Evolutionary conservation across 192 early-diverging fungal genomes (phyloP).

Genomic region (Spizellomyces sp.): DNA sequence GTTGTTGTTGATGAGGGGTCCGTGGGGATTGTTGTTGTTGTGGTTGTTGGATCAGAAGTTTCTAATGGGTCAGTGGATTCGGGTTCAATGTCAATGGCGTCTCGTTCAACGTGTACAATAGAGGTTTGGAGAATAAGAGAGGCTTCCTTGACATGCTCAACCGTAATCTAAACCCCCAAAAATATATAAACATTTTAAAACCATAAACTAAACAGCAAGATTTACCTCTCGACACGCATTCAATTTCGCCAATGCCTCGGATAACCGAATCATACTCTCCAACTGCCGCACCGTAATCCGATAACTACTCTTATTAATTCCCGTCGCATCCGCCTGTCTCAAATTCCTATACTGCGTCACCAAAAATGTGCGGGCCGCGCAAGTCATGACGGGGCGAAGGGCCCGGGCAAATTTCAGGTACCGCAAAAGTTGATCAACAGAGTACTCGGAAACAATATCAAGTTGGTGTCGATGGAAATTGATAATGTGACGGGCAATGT

Average conservation of each 20-base stretch:
- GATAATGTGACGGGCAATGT: slow-evolving; percentile 92
- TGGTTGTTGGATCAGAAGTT: background rate
- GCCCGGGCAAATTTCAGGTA: slow-evolving; percentile 91
- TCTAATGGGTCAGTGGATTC: background rate
- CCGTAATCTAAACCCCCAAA: slow-evolving; percentile 49
- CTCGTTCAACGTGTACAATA: slow-evolving; percentile 67
- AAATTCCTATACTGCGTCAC: slow-evolving; percentile 85
- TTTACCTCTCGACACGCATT: slow-evolving; percentile 56
- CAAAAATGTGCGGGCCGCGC: slow-evolving; percentile 75
- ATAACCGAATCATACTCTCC: slow-evolving; percentile 93
- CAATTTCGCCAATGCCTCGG: slow-evolving; percentile 91
- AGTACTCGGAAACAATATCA: slow-evolving; percentile 72
- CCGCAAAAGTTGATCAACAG: slow-evolving; percentile 72
- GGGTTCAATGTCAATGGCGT: slow-evolving; percentile 49
- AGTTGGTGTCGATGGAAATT: slow-evolving; percentile 71
- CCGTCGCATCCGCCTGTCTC: slow-evolving; percentile 82
- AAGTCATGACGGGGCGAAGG: slow-evolving; percentile 76
- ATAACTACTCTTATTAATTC: slow-evolving; percentile 65
- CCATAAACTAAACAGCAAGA: background rate
- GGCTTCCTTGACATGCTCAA: slow-evolving; percentile 82
- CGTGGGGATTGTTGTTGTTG: background rate
- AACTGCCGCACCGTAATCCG: slow-evolving; percentile 97
- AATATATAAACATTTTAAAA: background rate
- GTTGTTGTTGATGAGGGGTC: background rate
- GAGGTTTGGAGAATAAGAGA: slow-evolving; percentile 82